Evolutionary conservation across 2,329 filamentous ascomycete species (phyloP), one percentile per base, ranked within the genome.

Genomic region (Penicillium rolfsii): DNA sequence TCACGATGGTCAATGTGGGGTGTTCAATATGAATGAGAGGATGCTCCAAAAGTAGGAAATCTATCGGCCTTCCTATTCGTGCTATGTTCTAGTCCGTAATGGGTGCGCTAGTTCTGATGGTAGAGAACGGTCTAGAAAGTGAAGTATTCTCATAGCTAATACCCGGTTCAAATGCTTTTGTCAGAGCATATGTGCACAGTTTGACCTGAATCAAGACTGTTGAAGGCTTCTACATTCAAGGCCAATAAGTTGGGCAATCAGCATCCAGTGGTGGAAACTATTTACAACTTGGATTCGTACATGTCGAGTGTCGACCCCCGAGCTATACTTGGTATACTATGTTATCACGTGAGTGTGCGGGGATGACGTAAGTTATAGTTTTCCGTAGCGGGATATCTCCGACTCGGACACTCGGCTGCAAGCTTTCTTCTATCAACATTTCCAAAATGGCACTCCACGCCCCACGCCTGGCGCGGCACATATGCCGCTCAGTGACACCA

Each of bases 291-390:
- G 11, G 8, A 26, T 22, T 26, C 19, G 14, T 22, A 5, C 40
- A 22, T 33, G 33, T 28, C n/a, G 24, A 26, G 12, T 22, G 36
- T 41, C 14, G 22, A 35, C 33, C 9, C 2, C 9, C 12, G 14
- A 36, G 2, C 11, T 36, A 14, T n/a, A 16, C 16, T 22, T 26
- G 46, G 52, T 52, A 49, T 22, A 19, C 19, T 19, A 22, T 33
- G 9, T 30, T 4, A n/a, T 66, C 66, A 68, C 66, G 65, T 68
- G 66, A 12, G 22, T 26, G 36, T 60, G 48, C 59, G 57, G 67
- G 60, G 62, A 68, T 69, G 67, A 69, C 64, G 67, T 69, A 69
- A 69, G 57, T 22, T 48, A n/a, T 43, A 26, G 30, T 55, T 57
- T 60, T 43, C 56, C 49, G 56, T 35, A 24, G 54, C 52, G 19